Evolutionary conservation across 495 filamentous ascomycete genomes (phyloP).

Genomic region (Hypoxylon fuscum): DNA sequence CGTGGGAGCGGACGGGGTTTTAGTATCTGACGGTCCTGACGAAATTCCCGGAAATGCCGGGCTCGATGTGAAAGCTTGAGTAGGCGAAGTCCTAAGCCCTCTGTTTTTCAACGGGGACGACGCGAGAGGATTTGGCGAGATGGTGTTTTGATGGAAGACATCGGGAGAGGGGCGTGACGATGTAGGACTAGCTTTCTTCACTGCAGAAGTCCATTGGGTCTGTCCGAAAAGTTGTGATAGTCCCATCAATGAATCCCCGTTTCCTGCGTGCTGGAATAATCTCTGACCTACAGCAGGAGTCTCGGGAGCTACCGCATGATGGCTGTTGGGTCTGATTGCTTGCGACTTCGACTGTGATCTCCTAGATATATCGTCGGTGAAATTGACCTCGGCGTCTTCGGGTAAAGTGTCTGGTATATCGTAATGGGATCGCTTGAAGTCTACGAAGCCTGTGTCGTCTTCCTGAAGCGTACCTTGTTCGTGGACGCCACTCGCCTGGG

Average conservation of each 20-base stretch:
- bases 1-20: constrained; percentile 25
- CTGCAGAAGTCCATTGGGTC: constrained; percentile 55
- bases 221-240: constrained; percentile 56
- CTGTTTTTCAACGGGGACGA: constrained; percentile 57
- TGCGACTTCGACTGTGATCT: constrained; percentile 27
- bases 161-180: constrained; percentile 60
- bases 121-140: constrained; percentile 48
- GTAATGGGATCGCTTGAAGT: constrained; percentile 40
- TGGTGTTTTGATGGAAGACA: constrained; percentile 46
- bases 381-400: constrained; percentile 15
- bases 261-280: constrained; percentile 49
- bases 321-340: constrained; percentile 1
- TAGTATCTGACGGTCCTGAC: constrained; percentile 24
- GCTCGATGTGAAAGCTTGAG: constrained; percentile 45
- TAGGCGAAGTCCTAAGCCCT: constrained; percentile 50
- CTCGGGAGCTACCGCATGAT: constrained; percentile 43
- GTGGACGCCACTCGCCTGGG: constrained; percentile 34
- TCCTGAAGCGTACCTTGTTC: constrained; percentile 41
- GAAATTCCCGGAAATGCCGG: constrained; percentile 31
- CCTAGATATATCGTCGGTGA: neutral
- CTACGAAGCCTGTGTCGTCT: constrained; percentile 50
- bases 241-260: constrained; percentile 46
- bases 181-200: constrained; percentile 55
- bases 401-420: constrained; percentile 32
- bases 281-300: constrained; percentile 53